Evolutionary conservation across 768 basidiomycete genomes (phyloP), one percentile per base, ranked within the genome.

Genomic region (Chlorophyllum brunneum): DNA sequence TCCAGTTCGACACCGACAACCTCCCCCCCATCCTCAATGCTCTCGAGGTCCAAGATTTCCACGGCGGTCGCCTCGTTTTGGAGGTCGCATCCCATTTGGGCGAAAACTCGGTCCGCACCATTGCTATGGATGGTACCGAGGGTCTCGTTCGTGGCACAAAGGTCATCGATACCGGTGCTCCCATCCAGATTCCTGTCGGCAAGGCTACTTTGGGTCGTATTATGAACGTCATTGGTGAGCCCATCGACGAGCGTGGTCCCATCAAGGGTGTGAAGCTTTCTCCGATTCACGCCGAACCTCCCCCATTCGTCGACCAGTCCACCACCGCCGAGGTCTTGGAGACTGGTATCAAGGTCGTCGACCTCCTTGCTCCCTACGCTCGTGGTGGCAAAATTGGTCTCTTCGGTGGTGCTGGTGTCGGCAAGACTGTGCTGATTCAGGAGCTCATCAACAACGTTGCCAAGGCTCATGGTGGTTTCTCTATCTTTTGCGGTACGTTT

Each of bases 391-490:
- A 99, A 77, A 98, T 99, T 71, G 97, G 97, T 82, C 90, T 99
- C 64, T 97, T 99, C 76, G 97, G 97, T 66, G 97, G 97, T 88
- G 97, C 97, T 62, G 97, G 97, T 88, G 97, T 99, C 78, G 97
- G 97, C 64, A 99, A 99, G 84, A 98, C 97, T 52, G 97, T 99
- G 68, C 78, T 98, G 75, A 98, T 98, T 72, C 95, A 98, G 73
- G 95, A 98, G 70, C 88, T 99, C 67, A 99, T 99, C 79, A 98
- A 99, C 86, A 99, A 99, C 80, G 94, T 99, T 67, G 97, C 97
- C 66, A 99, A 99, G 80, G 97, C 97, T 48, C 97, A 99, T 71
- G 97, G 97, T 92, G 97, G 97, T 92, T 98, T 98, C 90, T 99
- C 97, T 42, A 97, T 98, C 70, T 98, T 98, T 85, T 93, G 91